Evolutionary conservation across 1,284 basidiomycete species (phyloP), one percentile per base, ranked within the genome.

Genomic region (Rhodotorula glutinis): DNA sequence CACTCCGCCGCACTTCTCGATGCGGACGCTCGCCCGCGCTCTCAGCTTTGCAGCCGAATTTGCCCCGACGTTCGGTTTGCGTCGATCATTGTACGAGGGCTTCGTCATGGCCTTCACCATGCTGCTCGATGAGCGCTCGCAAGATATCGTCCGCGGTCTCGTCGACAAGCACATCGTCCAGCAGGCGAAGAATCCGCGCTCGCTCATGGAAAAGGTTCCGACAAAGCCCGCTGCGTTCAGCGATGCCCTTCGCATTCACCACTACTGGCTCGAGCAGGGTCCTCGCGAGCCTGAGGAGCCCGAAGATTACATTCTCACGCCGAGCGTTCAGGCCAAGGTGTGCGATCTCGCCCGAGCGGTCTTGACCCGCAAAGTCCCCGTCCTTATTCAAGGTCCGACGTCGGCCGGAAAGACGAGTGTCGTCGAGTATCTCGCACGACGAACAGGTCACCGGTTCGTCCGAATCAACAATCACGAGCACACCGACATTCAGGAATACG

Each of bases 401-500:
- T 98, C 95, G 2, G 91, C 90, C 61, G 96, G 96, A 51, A 98
- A 98, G 82, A 99, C 96, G 2, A 95, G 91, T 77, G 91, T 96
- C 1, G 88, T 98, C 65, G 94, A 98, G 80, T 98, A 96, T 79
- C 86, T 99, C 29, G 95, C 96, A 3, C 86, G 86, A 67, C 85
- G 90, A 66, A 98, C 95, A 0, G 95, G 96, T 0, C 96, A 99
- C 81, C 86, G 86, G 40, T 98, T 98, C 78, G 88, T 99, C 38
- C 90, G 96, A 46, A 98, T 98, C 84, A 98, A 99, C 82, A 98
- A 99, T 76, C 96, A 99, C 81, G 96, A 99, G 76, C 96, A 98
- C 77, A 99, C 96, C 8, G 96, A 99, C 78, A 94, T 81, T 61
- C 96, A 99, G 77, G 96, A 99, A 78, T 99, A 99, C 77, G 84